These are phyloP conservation scores for Calycina marina DNA, from an alignment of 2,329 filamentous ascomycete genomes.

Conservation along the genomic window DNA sequence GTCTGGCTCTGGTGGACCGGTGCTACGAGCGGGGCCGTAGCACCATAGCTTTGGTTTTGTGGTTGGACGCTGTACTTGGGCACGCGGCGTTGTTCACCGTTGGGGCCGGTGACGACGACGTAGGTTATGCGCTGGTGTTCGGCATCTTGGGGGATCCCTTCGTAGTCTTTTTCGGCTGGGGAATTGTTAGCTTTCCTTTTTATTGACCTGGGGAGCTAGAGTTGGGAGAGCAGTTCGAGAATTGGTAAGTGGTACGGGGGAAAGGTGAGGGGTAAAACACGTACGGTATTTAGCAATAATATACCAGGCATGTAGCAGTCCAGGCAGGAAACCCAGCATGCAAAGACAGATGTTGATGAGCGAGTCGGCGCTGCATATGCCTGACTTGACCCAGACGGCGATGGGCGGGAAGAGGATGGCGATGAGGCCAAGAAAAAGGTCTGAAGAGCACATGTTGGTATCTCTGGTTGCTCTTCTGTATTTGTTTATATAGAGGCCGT, in stretches of 20 bases:
- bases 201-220: too few species aligned
- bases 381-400: slow-evolving; percentile 88
- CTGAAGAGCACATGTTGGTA: slow-evolving; percentile 38
- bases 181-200: not conserved
- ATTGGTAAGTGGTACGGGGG: too few species aligned
- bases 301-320: slow-evolving; percentile 93
- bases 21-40: slow-evolving; percentile 21
- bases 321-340: slow-evolving; percentile 64
- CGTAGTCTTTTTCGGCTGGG: slow-evolving; percentile 64
- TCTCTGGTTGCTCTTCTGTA: not conserved
- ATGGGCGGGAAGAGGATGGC: slow-evolving; percentile 52
- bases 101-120: slow-evolving; percentile 52
- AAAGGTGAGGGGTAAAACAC: slow-evolving; percentile 28
- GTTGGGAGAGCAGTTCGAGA: too few species aligned
- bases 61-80: slow-evolving; percentile 17
- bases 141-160: slow-evolving; percentile 40
- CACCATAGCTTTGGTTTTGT: slow-evolving; percentile 7
- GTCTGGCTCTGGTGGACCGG: slow-evolving; percentile 21
- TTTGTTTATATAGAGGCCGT: slow-evolving; percentile 1
- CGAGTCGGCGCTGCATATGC: slow-evolving; percentile 82
- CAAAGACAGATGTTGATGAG: slow-evolving; percentile 92
- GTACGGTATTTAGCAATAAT: slow-evolving; percentile 86
- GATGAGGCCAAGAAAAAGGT: slow-evolving; percentile 49
- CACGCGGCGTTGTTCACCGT: slow-evolving; percentile 19
- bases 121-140: slow-evolving; percentile 53